A percentile compares a stretch with the other conserved stretches of the same genome.
phyloP scores from a whole-genome alignment of 306 rosid species.

The Phaseolus lunatus region DNA sequence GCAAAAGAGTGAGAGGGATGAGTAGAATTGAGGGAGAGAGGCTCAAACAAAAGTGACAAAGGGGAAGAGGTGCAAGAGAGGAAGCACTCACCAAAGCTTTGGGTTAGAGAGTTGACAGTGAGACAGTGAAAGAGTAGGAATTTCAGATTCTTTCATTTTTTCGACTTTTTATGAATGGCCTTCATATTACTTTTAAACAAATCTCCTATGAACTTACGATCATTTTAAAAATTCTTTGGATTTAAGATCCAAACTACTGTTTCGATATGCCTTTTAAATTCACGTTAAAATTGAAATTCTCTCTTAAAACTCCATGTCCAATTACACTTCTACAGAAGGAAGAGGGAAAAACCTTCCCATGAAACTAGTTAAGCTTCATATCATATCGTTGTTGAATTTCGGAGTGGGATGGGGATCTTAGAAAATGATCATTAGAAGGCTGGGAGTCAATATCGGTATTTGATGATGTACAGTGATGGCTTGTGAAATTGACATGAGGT shows the following conservation, averaged over 20 bases:
- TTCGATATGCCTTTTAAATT: not conserved
- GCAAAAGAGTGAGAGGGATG: not conserved
- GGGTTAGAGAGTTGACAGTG: not conserved
- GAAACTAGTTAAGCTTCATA: conserved; percentile 30
- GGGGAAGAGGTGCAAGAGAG: not conserved
- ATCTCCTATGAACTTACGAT: not conserved
- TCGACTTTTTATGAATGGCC: not conserved
- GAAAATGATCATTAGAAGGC: conserved; percentile 25
- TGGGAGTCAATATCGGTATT: conserved; percentile 25
- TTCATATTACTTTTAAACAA: not conserved
- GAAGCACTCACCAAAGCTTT: not conserved
- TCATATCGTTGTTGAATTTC: conserved; percentile 27
- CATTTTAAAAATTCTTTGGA: not conserved
- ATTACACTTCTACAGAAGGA: not conserved
- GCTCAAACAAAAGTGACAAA: not conserved
- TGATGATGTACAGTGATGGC: conserved; percentile 23
- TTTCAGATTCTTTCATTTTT: not conserved
- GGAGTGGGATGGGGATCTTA: conserved; percentile 36
- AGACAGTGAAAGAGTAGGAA: not conserved
- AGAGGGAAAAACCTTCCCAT: not conserved
- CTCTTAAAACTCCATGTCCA: not conserved
- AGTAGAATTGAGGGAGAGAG: not conserved
- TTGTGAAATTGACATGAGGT: conserved; percentile 31
- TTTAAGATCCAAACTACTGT: not conserved
- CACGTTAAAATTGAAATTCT: not conserved